phyloP scores from a whole-genome alignment of 2,329 filamentous ascomycete species.

The Calonectria ilicicola region DNA sequence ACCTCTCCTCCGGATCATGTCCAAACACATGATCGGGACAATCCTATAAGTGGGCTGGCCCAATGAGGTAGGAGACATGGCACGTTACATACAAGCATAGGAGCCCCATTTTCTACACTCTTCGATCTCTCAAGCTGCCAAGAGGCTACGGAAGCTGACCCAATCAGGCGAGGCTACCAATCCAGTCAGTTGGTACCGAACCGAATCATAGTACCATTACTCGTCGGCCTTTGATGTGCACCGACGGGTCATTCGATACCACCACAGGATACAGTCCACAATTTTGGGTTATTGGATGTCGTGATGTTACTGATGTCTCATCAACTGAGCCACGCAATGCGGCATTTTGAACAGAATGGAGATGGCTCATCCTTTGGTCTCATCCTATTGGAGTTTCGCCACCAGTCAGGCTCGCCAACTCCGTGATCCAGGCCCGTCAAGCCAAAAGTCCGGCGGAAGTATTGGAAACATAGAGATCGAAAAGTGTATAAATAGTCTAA shows the following conservation, averaged over 20 bases:
- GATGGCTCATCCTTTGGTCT: not conserved
- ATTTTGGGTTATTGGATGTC: not conserved
- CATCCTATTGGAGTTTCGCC: not conserved
- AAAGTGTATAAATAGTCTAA: not conserved
- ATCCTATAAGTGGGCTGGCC: not conserved
- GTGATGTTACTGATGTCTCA: not conserved
- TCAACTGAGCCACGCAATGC: not conserved
- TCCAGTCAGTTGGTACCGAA: not conserved
- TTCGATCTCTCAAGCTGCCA: not conserved
- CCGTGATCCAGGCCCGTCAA: not conserved
- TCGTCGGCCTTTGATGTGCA: not conserved
- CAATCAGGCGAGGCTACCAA: not conserved
- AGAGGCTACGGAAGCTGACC: not conserved
- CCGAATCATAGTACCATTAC: not conserved
- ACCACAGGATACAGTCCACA: not conserved
- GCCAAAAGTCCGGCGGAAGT: not conserved
- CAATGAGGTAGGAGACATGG: not conserved
- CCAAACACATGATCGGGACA: not conserved
- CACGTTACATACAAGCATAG: not conserved
- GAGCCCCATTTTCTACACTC: not conserved
- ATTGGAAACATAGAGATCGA: too few species aligned
- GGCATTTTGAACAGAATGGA: not conserved
- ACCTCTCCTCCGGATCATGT: not conserved
- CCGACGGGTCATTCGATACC: not conserved
- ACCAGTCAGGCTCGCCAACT: too few species aligned